Evolutionary conservation across 805 yeast genomes (phyloP).

Genomic region (Cyberlindnera meyerae): DNA sequence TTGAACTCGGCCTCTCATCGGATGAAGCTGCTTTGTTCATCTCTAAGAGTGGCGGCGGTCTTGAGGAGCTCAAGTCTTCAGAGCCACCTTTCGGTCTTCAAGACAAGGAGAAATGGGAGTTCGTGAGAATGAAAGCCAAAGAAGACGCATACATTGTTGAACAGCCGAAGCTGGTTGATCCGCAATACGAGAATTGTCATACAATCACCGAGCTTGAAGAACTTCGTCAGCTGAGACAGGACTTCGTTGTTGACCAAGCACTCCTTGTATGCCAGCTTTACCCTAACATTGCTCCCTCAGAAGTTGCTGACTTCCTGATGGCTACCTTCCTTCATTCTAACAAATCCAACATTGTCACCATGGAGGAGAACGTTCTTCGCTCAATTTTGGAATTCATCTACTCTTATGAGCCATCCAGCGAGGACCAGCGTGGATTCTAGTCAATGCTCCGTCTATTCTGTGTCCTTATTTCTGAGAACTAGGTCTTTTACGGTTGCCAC

Average conservation of each 20-base stretch:
- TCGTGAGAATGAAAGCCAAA: slow-evolving; percentile 14
- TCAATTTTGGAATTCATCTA: slow-evolving; percentile 32
- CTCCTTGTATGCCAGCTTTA: slow-evolving; percentile 39
- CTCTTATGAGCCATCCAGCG: slow-evolving; percentile 30
- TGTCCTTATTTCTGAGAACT: slow-evolving; percentile 35
- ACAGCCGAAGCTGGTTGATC: slow-evolving; percentile 28
- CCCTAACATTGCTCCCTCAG: slow-evolving; percentile 32
- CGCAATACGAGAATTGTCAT: slow-evolving; percentile 35
- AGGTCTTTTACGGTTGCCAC: slow-evolving; percentile 32
- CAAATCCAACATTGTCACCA: slow-evolving; percentile 30
- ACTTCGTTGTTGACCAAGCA: slow-evolving; percentile 36
- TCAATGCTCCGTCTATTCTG: slow-evolving; percentile 42
- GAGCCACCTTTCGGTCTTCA: slow-evolving; percentile 25
- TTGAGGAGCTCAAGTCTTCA: slow-evolving; percentile 22
- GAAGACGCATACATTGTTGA: slow-evolving; percentile 23
- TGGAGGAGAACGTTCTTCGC: slow-evolving; percentile 33
- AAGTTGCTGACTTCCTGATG: slow-evolving; percentile 36
- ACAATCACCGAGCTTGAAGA: slow-evolving; percentile 38
- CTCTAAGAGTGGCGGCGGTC: slow-evolving; percentile 29
- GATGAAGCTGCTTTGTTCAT: slow-evolving; percentile 29
- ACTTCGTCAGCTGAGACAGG: slow-evolving; percentile 31
- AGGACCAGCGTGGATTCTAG: slow-evolving; percentile 27
- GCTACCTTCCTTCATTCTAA: slow-evolving; percentile 31
- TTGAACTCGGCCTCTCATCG: slow-evolving; percentile 27
- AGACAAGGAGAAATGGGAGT: slow-evolving; percentile 29